Evolutionary conservation across 2,329 filamentous ascomycete species (phyloP).

Genomic region (Diplocarpon mali): DNA sequence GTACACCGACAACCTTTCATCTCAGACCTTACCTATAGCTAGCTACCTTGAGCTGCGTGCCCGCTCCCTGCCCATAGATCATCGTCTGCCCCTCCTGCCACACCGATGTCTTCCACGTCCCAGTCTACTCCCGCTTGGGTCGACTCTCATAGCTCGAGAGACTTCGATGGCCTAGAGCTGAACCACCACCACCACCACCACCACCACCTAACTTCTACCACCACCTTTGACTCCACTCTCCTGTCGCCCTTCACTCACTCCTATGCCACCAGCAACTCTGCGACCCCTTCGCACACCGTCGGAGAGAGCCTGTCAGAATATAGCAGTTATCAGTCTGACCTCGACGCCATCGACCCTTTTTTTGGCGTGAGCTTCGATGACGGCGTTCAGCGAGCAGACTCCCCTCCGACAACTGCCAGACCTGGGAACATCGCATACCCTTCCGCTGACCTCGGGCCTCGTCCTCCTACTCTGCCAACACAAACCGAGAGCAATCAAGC

Average conservation of each 20-base stretch:
- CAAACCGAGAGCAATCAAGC: constrained; percentile 10
- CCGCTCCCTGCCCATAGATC: constrained; percentile 13
- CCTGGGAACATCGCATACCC: constrained; percentile 9
- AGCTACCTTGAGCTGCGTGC: constrained; percentile 14
- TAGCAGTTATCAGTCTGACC: constrained; percentile 23
- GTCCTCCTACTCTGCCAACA: constrained; percentile 11
- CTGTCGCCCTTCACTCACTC: constrained; percentile 22
- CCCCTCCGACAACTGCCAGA: constrained; percentile 12
- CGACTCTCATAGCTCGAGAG: constrained; percentile 18
- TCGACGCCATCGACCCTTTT: constrained; percentile 25
- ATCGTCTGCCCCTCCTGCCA: constrained; percentile 23
- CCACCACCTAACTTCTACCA: constrained; percentile 13
- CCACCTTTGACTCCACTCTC: constrained; percentile 16
- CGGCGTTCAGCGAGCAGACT: constrained; percentile 21
- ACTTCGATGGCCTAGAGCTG: constrained; percentile 17
- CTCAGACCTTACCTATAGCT: constrained; percentile 2
- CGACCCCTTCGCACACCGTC: constrained; percentile 23
- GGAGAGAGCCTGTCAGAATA: constrained; percentile 24
- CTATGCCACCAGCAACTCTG: constrained; percentile 23
- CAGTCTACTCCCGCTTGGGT: constrained; percentile 18
- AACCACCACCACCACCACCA: constrained; percentile 14
- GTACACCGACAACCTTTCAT: constrained; percentile 1
- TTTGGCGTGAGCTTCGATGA: constrained; percentile 27
- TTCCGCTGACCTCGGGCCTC: constrained; percentile 11
- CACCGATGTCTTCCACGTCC: constrained; percentile 25